Evolutionary conservation across 805 yeast genomes (phyloP).

Genomic region (Kodamaea jinghongensis): DNA sequence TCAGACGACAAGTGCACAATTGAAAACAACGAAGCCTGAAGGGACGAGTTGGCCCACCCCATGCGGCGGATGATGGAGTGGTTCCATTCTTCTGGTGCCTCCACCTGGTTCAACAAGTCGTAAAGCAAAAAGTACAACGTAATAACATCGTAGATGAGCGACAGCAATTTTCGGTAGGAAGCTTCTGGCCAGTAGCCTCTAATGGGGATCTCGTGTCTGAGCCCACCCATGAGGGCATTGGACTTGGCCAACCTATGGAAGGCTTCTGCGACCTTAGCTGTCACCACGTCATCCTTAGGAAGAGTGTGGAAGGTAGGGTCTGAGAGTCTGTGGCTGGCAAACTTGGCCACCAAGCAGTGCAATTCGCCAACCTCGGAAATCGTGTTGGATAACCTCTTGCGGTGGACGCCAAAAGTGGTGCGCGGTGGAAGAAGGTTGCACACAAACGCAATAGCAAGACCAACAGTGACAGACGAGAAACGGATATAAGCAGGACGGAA

Average conservation of each 20-base stretch:
- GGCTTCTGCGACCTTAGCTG: conserved; percentile 19
- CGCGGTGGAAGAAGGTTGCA: conserved; percentile 32
- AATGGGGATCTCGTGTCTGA: conserved; percentile 28
- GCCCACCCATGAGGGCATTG: conserved; percentile 22
- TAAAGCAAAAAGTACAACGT: conserved; percentile 26
- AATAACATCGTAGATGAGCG: conserved; percentile 22
- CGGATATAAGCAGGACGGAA: conserved; percentile 25
- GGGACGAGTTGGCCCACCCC: conserved; percentile 29
- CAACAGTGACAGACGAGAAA: conserved; percentile 27
- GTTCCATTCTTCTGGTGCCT: conserved; percentile 27
- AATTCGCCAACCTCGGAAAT: conserved; percentile 26
- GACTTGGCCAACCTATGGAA: conserved; percentile 31
- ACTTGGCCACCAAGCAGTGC: conserved; percentile 27
- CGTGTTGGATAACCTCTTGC: conserved; percentile 21
- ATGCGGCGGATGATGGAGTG: conserved; percentile 23
- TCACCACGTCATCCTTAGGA: conserved; percentile 21
- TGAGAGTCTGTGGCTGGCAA: conserved; percentile 22
- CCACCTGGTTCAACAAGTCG: conserved; percentile 23
- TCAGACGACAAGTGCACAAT: conserved; percentile 30
- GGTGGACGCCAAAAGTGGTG: conserved; percentile 25
- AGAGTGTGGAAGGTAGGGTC: conserved; percentile 19
- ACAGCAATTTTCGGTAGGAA: conserved; percentile 23
- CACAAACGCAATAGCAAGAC: conserved; percentile 29
- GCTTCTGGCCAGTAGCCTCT: conserved; percentile 32
- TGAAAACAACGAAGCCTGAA: conserved; percentile 28